Evolutionary conservation across 257 asterid genomes (phyloP), one percentile per base, ranked within the genome.

Genomic region (Solanum pimpinellifolium): DNA sequence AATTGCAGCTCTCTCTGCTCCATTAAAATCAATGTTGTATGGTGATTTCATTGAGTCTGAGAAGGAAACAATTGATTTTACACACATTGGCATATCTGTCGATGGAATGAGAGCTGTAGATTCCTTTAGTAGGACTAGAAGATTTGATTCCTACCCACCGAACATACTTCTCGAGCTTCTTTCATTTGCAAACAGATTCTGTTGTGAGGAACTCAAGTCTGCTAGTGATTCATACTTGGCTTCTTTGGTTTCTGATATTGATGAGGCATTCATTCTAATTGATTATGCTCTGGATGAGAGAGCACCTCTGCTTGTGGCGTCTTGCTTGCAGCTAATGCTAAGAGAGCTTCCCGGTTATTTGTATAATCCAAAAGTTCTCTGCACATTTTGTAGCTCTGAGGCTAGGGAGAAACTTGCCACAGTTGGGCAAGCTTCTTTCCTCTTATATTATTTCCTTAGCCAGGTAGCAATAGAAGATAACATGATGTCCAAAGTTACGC

Each of bases 201-300:
- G 94, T 87, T 92, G 94, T 70, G 92, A 92, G 68, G 93, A 87
- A 37, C 76, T 90, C 92, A 92, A 92, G 83, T 92, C 93, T 42
- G 88, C 90, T 56, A 90, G 92, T 80, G 94, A 92, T 84, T 86
- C 68, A 82, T 89, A 90, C 73, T 88, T 92, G 81, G 91, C 93
- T 25, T 90, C 90, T 7, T 80, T 90, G 81, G 91, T 92, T 87
- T 88, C 89, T 44, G 89, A 88, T 77, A 87, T 92, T 25, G 92
- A 92, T 18, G 94, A 89, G 88, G 92, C 94, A 66, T 85, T 90
- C 88, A 62, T 92, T 70, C 91, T 92, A 29, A 87, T 92, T 59
- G 94, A 92, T 87, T 92, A 92, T 69, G 94, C 92, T 65, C 73
- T 90, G 87, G 94, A 92, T 89, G 94, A 92, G 87, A 88, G 93